These are phyloP conservation scores for Tolypocladium album DNA, from an alignment of 2,329 filamentous ascomycete species.

Conservation along the genomic window DNA sequence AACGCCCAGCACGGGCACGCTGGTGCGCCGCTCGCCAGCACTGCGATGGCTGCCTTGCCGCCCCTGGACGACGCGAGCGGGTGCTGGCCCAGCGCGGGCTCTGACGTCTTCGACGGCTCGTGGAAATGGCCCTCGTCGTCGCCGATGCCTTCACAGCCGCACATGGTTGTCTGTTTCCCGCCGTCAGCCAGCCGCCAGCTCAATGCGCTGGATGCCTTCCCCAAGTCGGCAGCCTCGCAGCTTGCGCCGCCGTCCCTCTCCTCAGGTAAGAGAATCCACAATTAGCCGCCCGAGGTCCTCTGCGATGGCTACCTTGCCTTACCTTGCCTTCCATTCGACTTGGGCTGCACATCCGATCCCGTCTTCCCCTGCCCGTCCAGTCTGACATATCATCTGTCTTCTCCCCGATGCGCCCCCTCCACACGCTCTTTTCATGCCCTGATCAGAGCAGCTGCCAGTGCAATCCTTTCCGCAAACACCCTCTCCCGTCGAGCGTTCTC, in stretches of 20 bases:
- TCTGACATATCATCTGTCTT: neutral
- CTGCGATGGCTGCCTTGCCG: neutral
- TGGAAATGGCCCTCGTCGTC: conserved; percentile 5
- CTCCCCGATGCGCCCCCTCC: neutral
- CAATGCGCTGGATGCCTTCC: neutral
- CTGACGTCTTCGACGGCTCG: neutral
- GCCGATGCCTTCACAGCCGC: neutral
- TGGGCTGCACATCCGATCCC: neutral
- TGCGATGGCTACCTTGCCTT: neutral
- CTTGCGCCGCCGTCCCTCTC: neutral
- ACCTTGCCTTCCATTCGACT: neutral
- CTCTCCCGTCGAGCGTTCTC: neutral
- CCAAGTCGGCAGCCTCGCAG: neutral
- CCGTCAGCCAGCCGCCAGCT: neutral
- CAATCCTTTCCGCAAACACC: neutral
- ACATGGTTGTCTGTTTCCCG: conserved; percentile 1
- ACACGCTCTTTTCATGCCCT: neutral
- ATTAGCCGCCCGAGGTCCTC: neutral
- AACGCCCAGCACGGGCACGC: neutral
- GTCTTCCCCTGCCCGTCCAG: neutral
- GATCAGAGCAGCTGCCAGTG: neutral
- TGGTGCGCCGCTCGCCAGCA: neutral
- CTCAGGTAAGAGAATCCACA: conserved; percentile 1
- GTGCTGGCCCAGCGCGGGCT: neutral
- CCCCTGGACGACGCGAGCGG: neutral